Base-by-base conservation (phyloP, 2,329 filamentous ascomycete species). In the Hymenoscyphus fraxineus region DNA sequence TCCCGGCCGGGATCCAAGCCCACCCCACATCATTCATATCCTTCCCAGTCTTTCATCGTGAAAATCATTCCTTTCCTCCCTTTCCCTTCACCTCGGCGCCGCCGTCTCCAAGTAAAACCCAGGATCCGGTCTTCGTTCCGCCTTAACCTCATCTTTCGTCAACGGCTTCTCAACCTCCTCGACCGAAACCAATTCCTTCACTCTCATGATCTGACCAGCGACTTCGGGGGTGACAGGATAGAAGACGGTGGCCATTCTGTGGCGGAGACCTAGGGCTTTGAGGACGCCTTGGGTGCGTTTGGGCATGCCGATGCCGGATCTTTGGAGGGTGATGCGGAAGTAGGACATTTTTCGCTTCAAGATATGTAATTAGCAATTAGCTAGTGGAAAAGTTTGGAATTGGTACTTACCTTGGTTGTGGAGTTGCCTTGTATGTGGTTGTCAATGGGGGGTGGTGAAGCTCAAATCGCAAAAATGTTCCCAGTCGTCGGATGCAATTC, bases 181-280 rank as follows among this genome's bases (percentile, higher is more conserved):
- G 7, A 91, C 88, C 57, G 86, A 82, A 10, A 92, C 85, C 63
- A 92, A 77, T 73, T 92, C 89, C 77, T 92, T 92, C 68, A 92
- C 88, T 74, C 85, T 86, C 84, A 91, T 89, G 72, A 92, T 90
- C 72, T 90, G 86, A 75, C 89, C 89, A 10, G 89, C 89, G 58
- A 88, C 82, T 60, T 87, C 83, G 27, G 83, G 84, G 22, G 84
- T 82, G 65, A 91, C 88, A 40, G 87, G 87, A 75, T 90, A 85
- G 80, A 90, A 92, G 73, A 91, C 88, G 58, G 87, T 91, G 39
- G 80, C 82, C 85, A 90, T 89, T 72, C 89, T 85, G 76, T 88
- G 89, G 69, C 85, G 86, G 56, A 92, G 82, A 55, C 89, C 89
- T 64, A 92, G 85, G 35, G 89, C 87, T 74, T 86, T 82, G 65